These are phyloP conservation scores for Yueomyces sinensis DNA, from an alignment of 805 yeast genomes.

Conservation along the genomic window DNA sequence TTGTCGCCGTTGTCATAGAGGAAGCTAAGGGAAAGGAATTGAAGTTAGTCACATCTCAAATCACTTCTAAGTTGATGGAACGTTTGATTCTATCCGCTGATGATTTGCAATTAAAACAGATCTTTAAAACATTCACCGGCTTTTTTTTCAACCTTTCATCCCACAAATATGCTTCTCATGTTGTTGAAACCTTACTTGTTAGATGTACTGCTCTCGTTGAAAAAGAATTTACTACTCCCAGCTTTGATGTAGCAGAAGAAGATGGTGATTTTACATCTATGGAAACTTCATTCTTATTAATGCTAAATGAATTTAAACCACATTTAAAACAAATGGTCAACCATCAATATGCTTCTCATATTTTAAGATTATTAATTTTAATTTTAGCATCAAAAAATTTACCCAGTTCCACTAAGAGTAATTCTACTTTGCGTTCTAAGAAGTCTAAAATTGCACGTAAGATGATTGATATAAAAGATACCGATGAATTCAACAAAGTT, in stretches of 20 bases:
- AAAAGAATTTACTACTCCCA: constrained; percentile 46
- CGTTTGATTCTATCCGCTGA: constrained; percentile 59
- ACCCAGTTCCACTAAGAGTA: constrained; percentile 57
- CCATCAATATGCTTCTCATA: constrained; percentile 84
- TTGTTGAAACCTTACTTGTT: constrained; percentile 72
- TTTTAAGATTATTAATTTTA: constrained; percentile 56
- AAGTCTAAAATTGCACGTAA: constrained; percentile 81
- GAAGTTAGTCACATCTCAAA: constrained; percentile 85
- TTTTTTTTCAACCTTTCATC: constrained; percentile 63
- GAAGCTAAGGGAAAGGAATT: constrained; percentile 84
- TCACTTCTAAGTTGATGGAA: constrained; percentile 87
- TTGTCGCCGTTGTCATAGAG: constrained; percentile 65
- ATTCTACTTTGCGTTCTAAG: constrained; percentile 68
- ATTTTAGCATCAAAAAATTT: constrained; percentile 65
- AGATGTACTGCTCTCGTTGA: constrained; percentile 65
- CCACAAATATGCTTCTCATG: constrained; percentile 90
- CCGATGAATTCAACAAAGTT: constrained; percentile 50
- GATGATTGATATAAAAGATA: constrained; percentile 79
- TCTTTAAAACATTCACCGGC: constrained; percentile 59
- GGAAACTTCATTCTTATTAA: constrained; percentile 51
- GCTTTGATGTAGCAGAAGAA: constrained; percentile 26
- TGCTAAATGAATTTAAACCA: constrained; percentile 57
- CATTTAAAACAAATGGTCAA: constrained; percentile 43
- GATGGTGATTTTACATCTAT: constrained; percentile 30
- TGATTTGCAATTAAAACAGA: constrained; percentile 47